Percentiles rank a stretch among this genome's conserved stretches.
Evolutionary conservation across 2,329 filamentous ascomycete genomes (phyloP).

Genomic region (Hypoxylon sp.): DNA sequence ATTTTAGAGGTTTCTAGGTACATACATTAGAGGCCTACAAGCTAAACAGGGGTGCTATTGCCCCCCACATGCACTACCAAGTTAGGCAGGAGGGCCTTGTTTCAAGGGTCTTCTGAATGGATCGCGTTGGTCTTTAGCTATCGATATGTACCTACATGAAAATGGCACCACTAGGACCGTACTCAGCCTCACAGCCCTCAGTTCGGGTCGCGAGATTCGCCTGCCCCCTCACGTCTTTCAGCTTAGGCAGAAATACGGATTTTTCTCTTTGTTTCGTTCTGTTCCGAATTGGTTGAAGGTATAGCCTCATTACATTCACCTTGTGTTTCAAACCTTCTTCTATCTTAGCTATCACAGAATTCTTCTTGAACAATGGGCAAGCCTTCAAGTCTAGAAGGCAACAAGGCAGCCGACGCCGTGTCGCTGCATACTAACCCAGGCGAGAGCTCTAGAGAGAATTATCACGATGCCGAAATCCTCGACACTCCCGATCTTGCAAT

Average conservation of each 20-base stretch:
- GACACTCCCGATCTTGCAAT: slow-evolving; percentile 50
- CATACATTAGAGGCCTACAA: background rate
- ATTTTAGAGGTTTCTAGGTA: too few relatives aligned
- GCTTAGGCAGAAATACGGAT: background rate
- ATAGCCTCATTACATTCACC: background rate
- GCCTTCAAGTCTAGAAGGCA: slow-evolving; percentile 29
- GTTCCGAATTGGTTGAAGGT: background rate
- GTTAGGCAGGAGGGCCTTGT: background rate
- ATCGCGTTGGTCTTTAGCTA: background rate
- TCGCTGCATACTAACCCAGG: slow-evolving; percentile 51
- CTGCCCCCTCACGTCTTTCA: background rate
- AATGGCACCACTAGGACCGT: background rate
- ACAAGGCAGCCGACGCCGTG: slow-evolving; percentile 46
- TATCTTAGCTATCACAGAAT: background rate
- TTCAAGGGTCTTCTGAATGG: background rate
- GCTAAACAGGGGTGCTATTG: background rate
- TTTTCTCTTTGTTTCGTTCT: background rate
- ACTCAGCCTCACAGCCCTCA: background rate
- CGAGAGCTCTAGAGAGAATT: slow-evolving; percentile 38
- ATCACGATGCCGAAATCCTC: slow-evolving; percentile 46
- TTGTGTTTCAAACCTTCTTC: background rate
- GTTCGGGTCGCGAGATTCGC: background rate
- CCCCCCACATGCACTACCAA: background rate
- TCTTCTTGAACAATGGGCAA: slow-evolving; percentile 49
- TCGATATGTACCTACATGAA: background rate